Base-by-base conservation (phyloP, 495 filamentous ascomycete species). In the Parathielavia hyrcaniae region DNA sequence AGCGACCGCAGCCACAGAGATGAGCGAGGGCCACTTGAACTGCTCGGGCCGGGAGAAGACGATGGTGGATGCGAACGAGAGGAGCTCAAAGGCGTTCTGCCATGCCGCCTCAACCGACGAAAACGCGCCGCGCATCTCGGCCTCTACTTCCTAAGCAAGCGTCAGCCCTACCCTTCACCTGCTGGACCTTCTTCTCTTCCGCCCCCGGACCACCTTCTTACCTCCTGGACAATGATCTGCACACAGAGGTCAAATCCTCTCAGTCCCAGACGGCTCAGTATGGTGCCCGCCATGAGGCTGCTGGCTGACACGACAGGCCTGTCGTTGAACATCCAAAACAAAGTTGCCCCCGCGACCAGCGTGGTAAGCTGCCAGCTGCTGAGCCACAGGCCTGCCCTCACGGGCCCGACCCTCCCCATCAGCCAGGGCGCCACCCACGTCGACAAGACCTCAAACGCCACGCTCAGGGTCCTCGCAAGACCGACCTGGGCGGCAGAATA, bases 181-280 rank as follows among this genome's bases (percentile, higher is more conserved):
- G 2, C 26, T 30, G 26, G 6, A 30, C 3, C 3, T 13, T 22
- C n/a, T n/a, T 50, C 13, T 36, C 10, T 4, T 17, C 22, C 8
- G 4, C 46, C 14, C 16, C 16, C 20, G 32, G 19, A 12, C 16
- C 11, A 4, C 11, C 3, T 5, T 32, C 75, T 63, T 62, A 84
- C 83, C 60, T 85, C 83, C 64, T 89, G 86, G 0, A 89, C 73
- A 13, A 88, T 75, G 46, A 76, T 75, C 62, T 90, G 86, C 9
- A 73, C 80, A 30, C 75, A 81, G 2, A 90, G 70, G 63, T 90
- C 86, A 57, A 83, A 88, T 0, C 84, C 82, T 79, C 86, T 83
- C 0, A 90, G 72, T 0, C 86, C 86, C 7, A 87, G 38, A 0
- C 86, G 75, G 53, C 84, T 87, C 12, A 85, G 32, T 0, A 78